Evolutionary conservation across 345 rosid species (phyloP), one percentile per base, ranked within the genome.

Genomic region (Gossypium turneri): DNA sequence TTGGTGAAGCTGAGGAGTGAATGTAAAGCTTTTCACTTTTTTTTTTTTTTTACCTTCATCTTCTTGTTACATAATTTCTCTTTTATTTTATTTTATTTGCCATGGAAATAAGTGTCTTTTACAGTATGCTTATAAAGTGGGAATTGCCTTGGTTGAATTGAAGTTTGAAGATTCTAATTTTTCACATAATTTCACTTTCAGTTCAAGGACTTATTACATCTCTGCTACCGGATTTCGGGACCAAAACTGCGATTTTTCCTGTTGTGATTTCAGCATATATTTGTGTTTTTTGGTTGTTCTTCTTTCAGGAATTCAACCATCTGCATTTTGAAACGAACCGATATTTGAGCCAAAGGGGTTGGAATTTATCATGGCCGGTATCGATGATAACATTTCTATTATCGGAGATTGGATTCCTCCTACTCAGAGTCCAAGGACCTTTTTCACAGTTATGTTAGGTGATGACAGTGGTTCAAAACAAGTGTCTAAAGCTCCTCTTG

Each of bases 331-430:
- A 56, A 66, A 62, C 64, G 64, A 52, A 67, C 61, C 50, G 76
- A 73, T 64, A 44, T 53, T 34, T 41, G 73, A 63, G 60, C 72
- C 75, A 43, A 78, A 66, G 51, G 62, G 51, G 62, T 77, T 16
- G 50, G 75, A 51, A 73, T 34, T 56, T 64, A 10, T 75, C 76
- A 90, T 94, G 97, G 81, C 89, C 76, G 88, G 97, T 73, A 81
- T 85, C 79, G 90, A 89, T 72, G 91, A 92, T 73, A 85, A 85
- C 62, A 86, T 89, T 58, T 89, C 89, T 70, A 79, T 92, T 62
- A 94, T 88, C 75, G 94, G 93, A 58, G 97, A 92, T 56, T 90
- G 98, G 97, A 83, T 86, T 59, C 93, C 93, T 67, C 90, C 92
- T 44, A 84, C 86, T 81, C 92, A 87, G 17, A 88, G 89, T 73